These are phyloP conservation scores for Pseudoturritis turrita DNA, from an alignment of 345 rosid species.

Conservation along the genomic window DNA sequence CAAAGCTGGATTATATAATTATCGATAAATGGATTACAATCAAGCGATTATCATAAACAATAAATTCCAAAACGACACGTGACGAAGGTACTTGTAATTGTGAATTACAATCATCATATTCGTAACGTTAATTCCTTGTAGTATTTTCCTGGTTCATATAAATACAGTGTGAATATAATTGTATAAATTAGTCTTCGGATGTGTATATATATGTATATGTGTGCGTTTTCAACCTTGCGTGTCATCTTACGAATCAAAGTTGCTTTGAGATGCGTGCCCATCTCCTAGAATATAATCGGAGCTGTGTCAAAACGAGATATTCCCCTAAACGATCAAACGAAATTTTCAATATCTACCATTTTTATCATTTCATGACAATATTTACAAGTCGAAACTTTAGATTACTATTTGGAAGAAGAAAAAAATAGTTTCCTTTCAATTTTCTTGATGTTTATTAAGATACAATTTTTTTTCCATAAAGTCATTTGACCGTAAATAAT, in stretches of 20 bases:
- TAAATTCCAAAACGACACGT: not conserved
- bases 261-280: constrained; percentile 34
- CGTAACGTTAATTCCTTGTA: not conserved
- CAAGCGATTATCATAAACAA: constrained; percentile 1
- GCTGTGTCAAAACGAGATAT: not conserved
- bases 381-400: not conserved
- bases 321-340: not conserved
- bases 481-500: too few relatives aligned
- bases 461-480: too few relatives aligned
- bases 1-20: not conserved
- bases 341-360: not conserved
- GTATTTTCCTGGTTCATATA: not conserved
- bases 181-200: not conserved
- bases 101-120: not conserved
- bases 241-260: constrained; percentile 3
- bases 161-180: not conserved
- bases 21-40: not conserved
- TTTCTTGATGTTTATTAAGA: too few relatives aligned
- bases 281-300: constrained; percentile 12
- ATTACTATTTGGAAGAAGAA: not conserved
- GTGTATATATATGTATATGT: not conserved
- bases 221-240: constrained; percentile 3
- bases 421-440: too few relatives aligned
- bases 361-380: not conserved
- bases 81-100: not conserved